Conservation (phyloP, 306 rosid genomes). For the Herpetospermum pedunculosum region DNA sequence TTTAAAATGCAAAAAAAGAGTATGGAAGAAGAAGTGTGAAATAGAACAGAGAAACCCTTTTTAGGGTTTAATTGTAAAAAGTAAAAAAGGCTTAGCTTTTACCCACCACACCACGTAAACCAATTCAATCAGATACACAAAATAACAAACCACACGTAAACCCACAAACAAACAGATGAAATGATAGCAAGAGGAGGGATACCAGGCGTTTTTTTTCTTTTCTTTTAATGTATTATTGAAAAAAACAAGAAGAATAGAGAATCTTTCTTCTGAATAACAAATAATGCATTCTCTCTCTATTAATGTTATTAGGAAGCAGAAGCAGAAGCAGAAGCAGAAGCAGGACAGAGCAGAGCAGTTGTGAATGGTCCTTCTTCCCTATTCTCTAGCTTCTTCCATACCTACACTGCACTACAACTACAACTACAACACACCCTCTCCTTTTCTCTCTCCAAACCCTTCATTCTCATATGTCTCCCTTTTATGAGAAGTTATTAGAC, state of each 20-base stretch:
- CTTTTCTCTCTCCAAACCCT: neutral
- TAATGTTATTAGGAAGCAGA: neutral
- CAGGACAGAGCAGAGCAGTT: constrained; percentile 3
- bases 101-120: neutral
- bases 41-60: neutral
- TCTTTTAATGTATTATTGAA: neutral
- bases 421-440: too few species aligned
- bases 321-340: neutral
- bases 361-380: constrained; percentile 1
- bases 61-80: neutral
- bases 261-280: neutral
- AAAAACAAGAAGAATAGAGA: too few species aligned
- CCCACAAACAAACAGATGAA: neutral
- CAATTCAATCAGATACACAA: neutral
- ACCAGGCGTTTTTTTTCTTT: neutral
- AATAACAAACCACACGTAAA: constrained; percentile 9
- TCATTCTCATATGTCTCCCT: neutral
- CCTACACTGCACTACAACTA: neutral
- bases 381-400: neutral
- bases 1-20: too few species aligned
- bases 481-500: neutral
- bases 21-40: neutral
- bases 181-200: neutral
- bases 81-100: neutral
- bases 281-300: neutral